Evolutionary conservation across 2,329 filamentous ascomycete species (phyloP).

Genomic region (Clarireedia hainanense): DNA sequence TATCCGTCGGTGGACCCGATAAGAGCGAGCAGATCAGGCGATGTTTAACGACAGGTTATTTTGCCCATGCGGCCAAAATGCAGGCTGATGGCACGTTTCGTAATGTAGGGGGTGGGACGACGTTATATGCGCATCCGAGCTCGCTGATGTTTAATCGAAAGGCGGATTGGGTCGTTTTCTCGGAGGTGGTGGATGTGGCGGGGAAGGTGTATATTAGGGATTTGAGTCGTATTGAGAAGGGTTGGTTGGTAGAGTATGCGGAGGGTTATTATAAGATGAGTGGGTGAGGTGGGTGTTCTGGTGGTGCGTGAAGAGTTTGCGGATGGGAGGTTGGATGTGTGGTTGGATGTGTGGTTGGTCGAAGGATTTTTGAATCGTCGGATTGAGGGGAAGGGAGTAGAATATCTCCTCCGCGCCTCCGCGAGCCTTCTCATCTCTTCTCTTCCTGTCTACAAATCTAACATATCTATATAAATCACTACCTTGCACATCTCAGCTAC

Average conservation of each 20-base stretch:
- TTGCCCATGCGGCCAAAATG: slow-evolving; percentile 90
- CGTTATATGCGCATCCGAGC: slow-evolving; percentile 81
- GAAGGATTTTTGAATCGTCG: too few relatives aligned
- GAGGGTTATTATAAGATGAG: slow-evolving; percentile 67
- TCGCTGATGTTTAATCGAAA: slow-evolving; percentile 95
- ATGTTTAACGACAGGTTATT: slow-evolving; percentile 85
- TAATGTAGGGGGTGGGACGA: slow-evolving; percentile 71
- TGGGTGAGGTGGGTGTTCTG: background rate
- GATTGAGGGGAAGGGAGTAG: too few relatives aligned
- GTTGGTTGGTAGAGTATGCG: slow-evolving; percentile 86
- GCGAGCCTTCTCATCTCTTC: too few relatives aligned
- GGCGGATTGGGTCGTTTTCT: slow-evolving; percentile 93
- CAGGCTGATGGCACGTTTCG: slow-evolving; percentile 84
- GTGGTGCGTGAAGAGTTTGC: too few relatives aligned
- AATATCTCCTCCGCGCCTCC: too few relatives aligned
- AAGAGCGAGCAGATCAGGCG: slow-evolving; percentile 69
- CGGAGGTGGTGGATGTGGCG: slow-evolving; percentile 84
- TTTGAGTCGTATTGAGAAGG: slow-evolving; percentile 86
- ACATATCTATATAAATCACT: too few relatives aligned
- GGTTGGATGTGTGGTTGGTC: too few relatives aligned
- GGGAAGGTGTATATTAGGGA: slow-evolving; percentile 87
- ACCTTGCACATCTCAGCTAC: too few relatives aligned
- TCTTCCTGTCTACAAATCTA: too few relatives aligned
- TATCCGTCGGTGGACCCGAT: slow-evolving; percentile 34
- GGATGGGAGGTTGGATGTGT: too few relatives aligned